phyloP scores from a whole-genome alignment of 139 green algal genomes.

The Chlamydomonas sphaeroides region DNA sequence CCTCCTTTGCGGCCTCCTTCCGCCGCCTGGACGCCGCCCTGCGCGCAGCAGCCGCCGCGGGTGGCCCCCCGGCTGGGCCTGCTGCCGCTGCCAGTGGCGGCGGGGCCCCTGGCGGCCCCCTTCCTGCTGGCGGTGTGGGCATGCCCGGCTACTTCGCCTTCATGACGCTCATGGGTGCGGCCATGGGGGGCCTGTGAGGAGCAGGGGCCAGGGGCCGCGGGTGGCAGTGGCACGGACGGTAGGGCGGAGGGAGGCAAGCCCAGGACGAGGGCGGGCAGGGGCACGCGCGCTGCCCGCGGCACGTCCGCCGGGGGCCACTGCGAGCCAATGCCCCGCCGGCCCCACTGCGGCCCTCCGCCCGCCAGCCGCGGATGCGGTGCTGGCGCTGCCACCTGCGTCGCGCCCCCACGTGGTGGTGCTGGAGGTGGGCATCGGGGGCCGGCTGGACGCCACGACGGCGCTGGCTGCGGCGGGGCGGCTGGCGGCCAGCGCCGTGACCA shows the following conservation, averaged over 20 bases:
- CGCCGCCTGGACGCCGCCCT: conserved; percentile 65
- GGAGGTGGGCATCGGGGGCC: conserved; percentile 94
- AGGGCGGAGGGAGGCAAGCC: too few relatives aligned
- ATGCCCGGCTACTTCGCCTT: conserved; percentile 97
- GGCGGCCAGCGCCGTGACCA: conserved; percentile 83
- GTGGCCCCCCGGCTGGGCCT: too few relatives aligned
- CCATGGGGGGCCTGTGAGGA: too few relatives aligned
- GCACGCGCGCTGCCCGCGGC: too few relatives aligned
- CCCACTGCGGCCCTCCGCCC: too few relatives aligned
- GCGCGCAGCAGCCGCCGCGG: too few relatives aligned
- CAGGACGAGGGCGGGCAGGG: too few relatives aligned
- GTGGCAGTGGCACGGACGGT: too few relatives aligned
- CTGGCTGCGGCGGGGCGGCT: conserved; percentile 35
- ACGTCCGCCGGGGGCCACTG: too few relatives aligned
- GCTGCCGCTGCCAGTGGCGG: not conserved
- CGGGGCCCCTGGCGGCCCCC: conserved; percentile 33
- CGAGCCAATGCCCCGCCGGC: too few relatives aligned
- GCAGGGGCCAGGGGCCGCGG: too few relatives aligned
- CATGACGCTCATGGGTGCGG: conserved; percentile 90
- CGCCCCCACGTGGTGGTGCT: conserved; percentile 86
- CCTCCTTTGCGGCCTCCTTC: conserved; percentile 47
- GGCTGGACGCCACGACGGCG: conserved; percentile 96
- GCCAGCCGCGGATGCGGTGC: conserved; percentile 11
- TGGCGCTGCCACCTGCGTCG: conserved; percentile 25
- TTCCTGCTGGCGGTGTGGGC: conserved; percentile 60